These are phyloP conservation scores for Melanomma pulvis-pyrius DNA, from an alignment of 495 filamentous ascomycete genomes.

Conservation along the genomic window DNA sequence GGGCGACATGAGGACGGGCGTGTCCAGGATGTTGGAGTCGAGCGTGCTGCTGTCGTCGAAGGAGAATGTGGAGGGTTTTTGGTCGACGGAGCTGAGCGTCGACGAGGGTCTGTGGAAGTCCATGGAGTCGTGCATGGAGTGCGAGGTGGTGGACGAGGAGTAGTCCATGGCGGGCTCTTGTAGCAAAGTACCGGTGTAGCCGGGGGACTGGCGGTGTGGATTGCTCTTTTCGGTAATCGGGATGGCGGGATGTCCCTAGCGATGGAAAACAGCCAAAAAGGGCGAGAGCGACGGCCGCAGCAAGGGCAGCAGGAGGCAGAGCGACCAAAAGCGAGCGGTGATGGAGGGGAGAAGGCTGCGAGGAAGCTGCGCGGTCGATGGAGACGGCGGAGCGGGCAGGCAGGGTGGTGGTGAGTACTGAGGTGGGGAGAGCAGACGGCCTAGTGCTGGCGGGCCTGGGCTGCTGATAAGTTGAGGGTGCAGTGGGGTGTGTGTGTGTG, in stretches of 20 bases:
- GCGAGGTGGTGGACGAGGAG: slow-evolving; percentile 11
- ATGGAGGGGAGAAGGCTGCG: neutral
- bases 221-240: slow-evolving; percentile 40
- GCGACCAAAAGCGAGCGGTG: slow-evolving; percentile 15
- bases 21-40: slow-evolving; percentile 44
- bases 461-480: slow-evolving; percentile 23
- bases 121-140: slow-evolving; percentile 16
- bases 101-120: slow-evolving; percentile 42
- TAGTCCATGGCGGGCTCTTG: slow-evolving; percentile 40
- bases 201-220: slow-evolving; percentile 44
- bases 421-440: slow-evolving; percentile 24
- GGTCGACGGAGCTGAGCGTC: slow-evolving; percentile 35
- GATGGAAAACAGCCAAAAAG: slow-evolving; percentile 9
- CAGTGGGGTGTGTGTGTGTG: slow-evolving; percentile 5
- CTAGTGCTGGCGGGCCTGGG: slow-evolving; percentile 23
- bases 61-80: slow-evolving; percentile 38
- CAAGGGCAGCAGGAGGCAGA: neutral
- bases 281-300: neutral
- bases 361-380: neutral
- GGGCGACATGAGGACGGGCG: slow-evolving; percentile 45
- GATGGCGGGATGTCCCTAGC: slow-evolving; percentile 26
- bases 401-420: slow-evolving; percentile 19
- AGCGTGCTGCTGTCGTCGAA: slow-evolving; percentile 42
- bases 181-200: slow-evolving; percentile 44
- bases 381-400: slow-evolving; percentile 11